Conservation (phyloP, 768 basidiomycete species). For the Macrolepiota dolichaula region DNA sequence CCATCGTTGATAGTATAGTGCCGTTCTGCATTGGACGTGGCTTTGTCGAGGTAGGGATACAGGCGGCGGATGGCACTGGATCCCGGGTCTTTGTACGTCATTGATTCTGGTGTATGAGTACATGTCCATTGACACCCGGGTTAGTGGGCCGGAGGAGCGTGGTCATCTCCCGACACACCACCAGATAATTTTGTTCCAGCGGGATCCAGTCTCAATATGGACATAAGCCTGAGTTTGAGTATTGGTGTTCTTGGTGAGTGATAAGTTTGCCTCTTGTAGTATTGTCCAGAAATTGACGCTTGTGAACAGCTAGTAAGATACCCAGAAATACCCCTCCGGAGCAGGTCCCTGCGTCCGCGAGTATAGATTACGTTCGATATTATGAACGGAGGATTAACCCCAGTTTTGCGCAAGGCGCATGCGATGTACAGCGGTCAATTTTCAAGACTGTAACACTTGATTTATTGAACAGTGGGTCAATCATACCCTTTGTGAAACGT, state of each 20-base stretch:
- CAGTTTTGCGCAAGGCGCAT: not conserved
- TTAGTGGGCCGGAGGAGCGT: constrained; percentile 9
- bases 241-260: constrained; percentile 3
- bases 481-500: not conserved
- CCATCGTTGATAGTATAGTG: constrained; percentile 10
- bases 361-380: constrained; percentile 7
- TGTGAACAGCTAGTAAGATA: not conserved
- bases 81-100: not conserved
- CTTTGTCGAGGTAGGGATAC: constrained; percentile 18
- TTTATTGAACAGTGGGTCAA: constrained; percentile 3
- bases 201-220: not conserved
- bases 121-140: not conserved
- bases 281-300: not conserved
- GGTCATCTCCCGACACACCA: not conserved
- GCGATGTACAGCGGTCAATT: not conserved
- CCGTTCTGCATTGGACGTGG: constrained; percentile 18
- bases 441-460: not conserved
- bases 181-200: not conserved
- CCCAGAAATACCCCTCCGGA: not conserved
- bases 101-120: not conserved
- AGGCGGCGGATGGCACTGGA: not conserved
- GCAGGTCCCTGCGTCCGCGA: not conserved
- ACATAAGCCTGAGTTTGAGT: not conserved
- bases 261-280: not conserved
- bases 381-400: not conserved